Conservation (phyloP, 2,329 filamentous ascomycete species). For the Ambrosiella xylebori region DNA sequence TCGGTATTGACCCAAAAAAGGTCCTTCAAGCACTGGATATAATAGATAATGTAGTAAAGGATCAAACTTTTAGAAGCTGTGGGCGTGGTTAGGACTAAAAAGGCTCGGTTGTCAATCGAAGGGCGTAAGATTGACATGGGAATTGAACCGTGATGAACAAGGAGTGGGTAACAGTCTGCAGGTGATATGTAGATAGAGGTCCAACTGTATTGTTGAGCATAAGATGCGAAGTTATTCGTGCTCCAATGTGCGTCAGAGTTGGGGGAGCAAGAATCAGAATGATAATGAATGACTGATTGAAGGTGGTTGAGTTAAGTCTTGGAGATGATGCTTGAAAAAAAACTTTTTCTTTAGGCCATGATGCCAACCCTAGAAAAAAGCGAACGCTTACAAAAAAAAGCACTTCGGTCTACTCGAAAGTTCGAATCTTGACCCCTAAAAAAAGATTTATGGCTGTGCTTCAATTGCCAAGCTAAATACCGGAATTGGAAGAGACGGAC, state of each 20-base stretch:
- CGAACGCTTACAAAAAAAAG: too few species aligned
- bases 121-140: conserved; percentile 4
- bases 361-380: too few species aligned
- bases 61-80: too few species aligned
- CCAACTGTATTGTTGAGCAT: background rate
- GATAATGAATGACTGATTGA: background rate
- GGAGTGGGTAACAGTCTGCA: background rate
- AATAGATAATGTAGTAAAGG: too few species aligned
- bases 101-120: conserved; percentile 1
- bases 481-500: too few species aligned
- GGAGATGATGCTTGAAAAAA: background rate
- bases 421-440: too few species aligned
- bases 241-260: background rate
- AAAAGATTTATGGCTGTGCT: too few species aligned
- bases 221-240: background rate
- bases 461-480: too few species aligned
- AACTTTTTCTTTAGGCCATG: too few species aligned
- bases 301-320: background rate
- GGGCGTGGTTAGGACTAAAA: background rate
- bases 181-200: background rate
- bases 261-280: background rate
- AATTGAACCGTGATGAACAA: background rate
- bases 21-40: too few species aligned
- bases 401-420: too few species aligned
- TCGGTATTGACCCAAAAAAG: too few species aligned